Percentiles rank a stretch among this genome's conserved stretches.
Conservation (phyloP, 306 rosid species). For the Prunus mira region DNA sequence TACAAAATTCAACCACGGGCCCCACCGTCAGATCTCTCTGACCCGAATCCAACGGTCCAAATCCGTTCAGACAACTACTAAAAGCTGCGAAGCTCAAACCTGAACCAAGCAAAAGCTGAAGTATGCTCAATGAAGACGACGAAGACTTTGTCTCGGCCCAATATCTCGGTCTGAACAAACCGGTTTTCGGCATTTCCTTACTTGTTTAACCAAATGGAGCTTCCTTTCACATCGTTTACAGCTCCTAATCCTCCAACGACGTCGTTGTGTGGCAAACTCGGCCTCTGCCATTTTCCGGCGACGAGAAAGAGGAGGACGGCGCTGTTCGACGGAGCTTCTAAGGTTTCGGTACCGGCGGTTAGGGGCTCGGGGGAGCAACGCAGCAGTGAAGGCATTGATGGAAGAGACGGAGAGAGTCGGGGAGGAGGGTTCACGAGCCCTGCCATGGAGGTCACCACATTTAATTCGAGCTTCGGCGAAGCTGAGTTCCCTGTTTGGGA, state of each 20-base stretch:
- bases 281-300: constrained; percentile 41
- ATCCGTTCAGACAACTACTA: not conserved
- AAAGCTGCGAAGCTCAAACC: not conserved
- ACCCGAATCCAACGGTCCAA: not conserved
- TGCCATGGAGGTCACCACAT: constrained; percentile 76
- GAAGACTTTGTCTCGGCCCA: constrained; percentile 10
- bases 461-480: constrained; percentile 52
- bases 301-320: constrained; percentile 30
- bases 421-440: constrained; percentile 56
- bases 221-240: constrained; percentile 31
- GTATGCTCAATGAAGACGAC: constrained; percentile 24
- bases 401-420: constrained; percentile 36
- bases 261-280: constrained; percentile 39
- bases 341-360: constrained; percentile 29
- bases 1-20: not conserved
- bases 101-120: not conserved
- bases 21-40: constrained; percentile 15
- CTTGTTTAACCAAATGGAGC: constrained; percentile 19
- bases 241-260: constrained; percentile 28
- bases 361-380: constrained; percentile 72
- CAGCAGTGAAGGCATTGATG: constrained; percentile 50
- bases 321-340: constrained; percentile 17
- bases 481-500: constrained; percentile 94
- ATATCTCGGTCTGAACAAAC: constrained; percentile 3
- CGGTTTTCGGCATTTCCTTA: not conserved